Evolutionary conservation across 2,329 filamentous ascomycete species (phyloP).

Genomic region (Venturia effusa): DNA sequence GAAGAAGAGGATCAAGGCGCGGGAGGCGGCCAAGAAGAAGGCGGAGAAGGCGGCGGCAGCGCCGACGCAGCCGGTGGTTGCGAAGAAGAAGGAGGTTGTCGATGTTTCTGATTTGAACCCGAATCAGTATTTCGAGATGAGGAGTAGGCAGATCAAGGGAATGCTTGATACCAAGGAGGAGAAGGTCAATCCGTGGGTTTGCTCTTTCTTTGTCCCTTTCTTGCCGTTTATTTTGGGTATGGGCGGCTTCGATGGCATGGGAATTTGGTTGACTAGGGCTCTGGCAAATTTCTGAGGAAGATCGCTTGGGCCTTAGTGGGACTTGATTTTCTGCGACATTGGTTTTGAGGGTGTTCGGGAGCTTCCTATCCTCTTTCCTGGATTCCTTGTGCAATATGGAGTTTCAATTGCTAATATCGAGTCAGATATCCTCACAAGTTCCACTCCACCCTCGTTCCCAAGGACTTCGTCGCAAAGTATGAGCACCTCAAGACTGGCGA

Average conservation of each 20-base stretch:
- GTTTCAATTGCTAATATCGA: constrained; percentile 1
- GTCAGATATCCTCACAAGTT: constrained; percentile 79
- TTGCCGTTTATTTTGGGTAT: not conserved
- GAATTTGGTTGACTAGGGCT: not conserved
- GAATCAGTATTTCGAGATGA: constrained; percentile 95
- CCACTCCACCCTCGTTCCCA: constrained; percentile 71
- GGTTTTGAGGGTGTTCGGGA: not conserved
- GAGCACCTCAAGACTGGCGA: constrained; percentile 81
- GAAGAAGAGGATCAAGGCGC: constrained; percentile 92
- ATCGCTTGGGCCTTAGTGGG: not conserved
- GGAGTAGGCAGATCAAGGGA: constrained; percentile 70
- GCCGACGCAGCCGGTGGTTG: constrained; percentile 52
- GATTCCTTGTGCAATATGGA: not conserved
- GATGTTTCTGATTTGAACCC: constrained; percentile 52
- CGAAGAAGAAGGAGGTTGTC: constrained; percentile 53
- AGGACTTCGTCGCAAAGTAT: constrained; percentile 69
- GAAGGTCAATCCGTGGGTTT: constrained; percentile 42
- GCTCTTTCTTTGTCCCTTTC: too few relatives aligned
- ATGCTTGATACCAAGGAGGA: constrained; percentile 62
- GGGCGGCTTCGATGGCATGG: not conserved
- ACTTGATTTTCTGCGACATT: not conserved
- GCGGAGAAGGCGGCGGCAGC: constrained; percentile 67
- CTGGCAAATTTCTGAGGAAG: not conserved
- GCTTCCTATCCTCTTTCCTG: not conserved
- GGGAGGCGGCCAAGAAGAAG: constrained; percentile 81